Conservation (phyloP, 2,329 filamentous ascomycete genomes). For the Penicillium sp. region DNA sequence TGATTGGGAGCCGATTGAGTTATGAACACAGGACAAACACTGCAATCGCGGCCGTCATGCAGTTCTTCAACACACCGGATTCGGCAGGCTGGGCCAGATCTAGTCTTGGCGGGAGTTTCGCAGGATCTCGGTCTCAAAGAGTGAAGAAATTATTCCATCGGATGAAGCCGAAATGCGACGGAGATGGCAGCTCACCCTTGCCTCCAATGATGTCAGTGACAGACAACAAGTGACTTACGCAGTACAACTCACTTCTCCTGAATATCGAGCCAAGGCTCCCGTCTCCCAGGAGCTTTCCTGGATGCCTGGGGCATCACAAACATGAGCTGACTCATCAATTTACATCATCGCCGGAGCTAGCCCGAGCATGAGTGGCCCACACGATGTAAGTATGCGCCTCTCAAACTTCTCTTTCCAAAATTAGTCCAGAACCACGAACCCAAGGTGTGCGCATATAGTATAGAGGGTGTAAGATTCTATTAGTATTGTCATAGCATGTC, state of each 20-base stretch:
- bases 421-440: neutral
- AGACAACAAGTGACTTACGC: constrained; percentile 3
- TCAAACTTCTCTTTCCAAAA: neutral
- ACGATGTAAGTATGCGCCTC: too few species aligned
- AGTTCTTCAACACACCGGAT: constrained; percentile 20
- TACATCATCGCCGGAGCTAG: constrained; percentile 9
- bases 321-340: constrained; percentile 17
- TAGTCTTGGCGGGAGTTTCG: constrained; percentile 10
- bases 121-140: neutral
- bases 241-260: constrained; percentile 10
- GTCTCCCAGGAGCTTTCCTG: neutral
- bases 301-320: constrained; percentile 14
- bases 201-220: constrained; percentile 19
- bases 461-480: too few species aligned
- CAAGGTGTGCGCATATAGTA: too few species aligned
- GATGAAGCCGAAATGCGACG: neutral
- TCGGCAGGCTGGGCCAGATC: constrained; percentile 13
- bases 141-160: constrained; percentile 10
- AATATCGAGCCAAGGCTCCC: neutral
- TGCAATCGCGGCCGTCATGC: constrained; percentile 12
- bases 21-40: neutral
- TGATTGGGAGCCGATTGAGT: neutral
- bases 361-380: too few species aligned
- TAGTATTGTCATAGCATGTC: too few species aligned
- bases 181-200: neutral